A percentile compares a stretch with the other conserved stretches of the same genome.
phyloP scores from a whole-genome alignment of 805 yeast genomes.

The Spathaspora sp. region DNA sequence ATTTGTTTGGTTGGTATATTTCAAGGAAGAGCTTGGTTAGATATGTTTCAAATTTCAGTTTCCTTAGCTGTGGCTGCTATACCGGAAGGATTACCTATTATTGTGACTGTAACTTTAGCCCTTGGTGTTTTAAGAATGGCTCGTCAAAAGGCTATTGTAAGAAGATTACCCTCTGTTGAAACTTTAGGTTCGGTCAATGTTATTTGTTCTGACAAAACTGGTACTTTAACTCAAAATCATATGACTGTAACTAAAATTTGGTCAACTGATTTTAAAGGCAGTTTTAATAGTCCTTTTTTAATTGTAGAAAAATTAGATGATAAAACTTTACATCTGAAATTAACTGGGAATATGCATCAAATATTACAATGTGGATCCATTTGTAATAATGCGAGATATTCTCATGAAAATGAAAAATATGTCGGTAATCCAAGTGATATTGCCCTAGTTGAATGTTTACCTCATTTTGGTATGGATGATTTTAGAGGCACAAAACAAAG shows the following conservation, averaged over 20 bases:
- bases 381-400: conserved; percentile 72
- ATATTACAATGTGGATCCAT: conserved; percentile 64
- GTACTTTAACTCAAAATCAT: conserved; percentile 81
- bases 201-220: conserved; percentile 85
- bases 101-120: conserved; percentile 95
- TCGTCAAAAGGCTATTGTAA: conserved; percentile 86
- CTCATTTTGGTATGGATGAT: conserved; percentile 71
- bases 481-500: conserved; percentile 57
- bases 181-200: conserved; percentile 93
- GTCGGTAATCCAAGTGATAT: conserved; percentile 95
- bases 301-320: conserved; percentile 47
- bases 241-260: conserved; percentile 86
- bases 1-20: conserved; percentile 86
- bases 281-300: conserved; percentile 36
- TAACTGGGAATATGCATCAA: conserved; percentile 52
- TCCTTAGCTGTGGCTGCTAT: conserved; percentile 98
- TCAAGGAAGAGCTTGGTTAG: conserved; percentile 94
- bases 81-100: conserved; percentile 97
- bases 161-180: conserved; percentile 91
- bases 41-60: conserved; percentile 96
- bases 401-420: conserved; percentile 63
- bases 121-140: conserved; percentile 97
- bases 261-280: conserved; percentile 58
- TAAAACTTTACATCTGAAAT: conserved; percentile 36
- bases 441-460: conserved; percentile 75